A percentile compares a stretch with the other conserved stretches of the same genome.
These are phyloP conservation scores for Thielaviopsis populi DNA, from an alignment of 2,329 filamentous ascomycete genomes.

Conservation along the genomic window DNA sequence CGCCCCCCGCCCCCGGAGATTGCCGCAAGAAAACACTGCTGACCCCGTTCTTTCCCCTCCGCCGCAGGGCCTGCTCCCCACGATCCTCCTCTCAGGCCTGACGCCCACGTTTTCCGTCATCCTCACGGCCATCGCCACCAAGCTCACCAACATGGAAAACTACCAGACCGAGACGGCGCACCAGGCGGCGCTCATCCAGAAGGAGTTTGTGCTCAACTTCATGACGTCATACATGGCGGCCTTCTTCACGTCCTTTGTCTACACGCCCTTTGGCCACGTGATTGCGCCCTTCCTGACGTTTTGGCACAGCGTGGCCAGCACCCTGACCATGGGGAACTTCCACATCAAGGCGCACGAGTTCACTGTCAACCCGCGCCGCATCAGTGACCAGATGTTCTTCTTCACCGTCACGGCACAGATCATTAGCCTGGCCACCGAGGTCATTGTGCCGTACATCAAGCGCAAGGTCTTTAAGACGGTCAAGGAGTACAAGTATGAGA, in stretches of 20 bases:
- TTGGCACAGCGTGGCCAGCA: constrained; percentile 58
- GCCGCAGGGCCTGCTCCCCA: constrained; percentile 65
- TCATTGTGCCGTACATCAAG: constrained; percentile 73
- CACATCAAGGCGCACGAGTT: constrained; percentile 53
- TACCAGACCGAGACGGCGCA: constrained; percentile 76
- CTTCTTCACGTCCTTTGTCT: constrained; percentile 86
- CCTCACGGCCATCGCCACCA: constrained; percentile 61
- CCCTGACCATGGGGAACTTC: constrained; percentile 61
- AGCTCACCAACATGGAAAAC: constrained; percentile 72
- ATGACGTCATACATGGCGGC: constrained; percentile 88
- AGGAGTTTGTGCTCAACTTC: constrained; percentile 92
- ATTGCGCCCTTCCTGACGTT: constrained; percentile 77
- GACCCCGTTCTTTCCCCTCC: constrained; percentile 14
- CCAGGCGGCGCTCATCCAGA: constrained; percentile 70
- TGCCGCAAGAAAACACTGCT: not conserved
- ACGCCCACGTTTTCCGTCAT: constrained; percentile 65
- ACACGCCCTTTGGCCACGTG: constrained; percentile 75
- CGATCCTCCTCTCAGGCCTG: constrained; percentile 66
- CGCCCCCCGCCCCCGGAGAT: no score
- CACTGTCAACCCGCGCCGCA: constrained; percentile 64
- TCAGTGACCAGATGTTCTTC: constrained; percentile 87
- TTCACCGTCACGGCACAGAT: constrained; percentile 90
- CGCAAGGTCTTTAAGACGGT: constrained; percentile 63
- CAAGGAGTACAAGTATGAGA: constrained; percentile 49
- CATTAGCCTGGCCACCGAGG: constrained; percentile 72